Base-by-base conservation (phyloP, 2,329 filamentous ascomycete genomes). In the Nothophaeocryptopus gaeumannii region DNA sequence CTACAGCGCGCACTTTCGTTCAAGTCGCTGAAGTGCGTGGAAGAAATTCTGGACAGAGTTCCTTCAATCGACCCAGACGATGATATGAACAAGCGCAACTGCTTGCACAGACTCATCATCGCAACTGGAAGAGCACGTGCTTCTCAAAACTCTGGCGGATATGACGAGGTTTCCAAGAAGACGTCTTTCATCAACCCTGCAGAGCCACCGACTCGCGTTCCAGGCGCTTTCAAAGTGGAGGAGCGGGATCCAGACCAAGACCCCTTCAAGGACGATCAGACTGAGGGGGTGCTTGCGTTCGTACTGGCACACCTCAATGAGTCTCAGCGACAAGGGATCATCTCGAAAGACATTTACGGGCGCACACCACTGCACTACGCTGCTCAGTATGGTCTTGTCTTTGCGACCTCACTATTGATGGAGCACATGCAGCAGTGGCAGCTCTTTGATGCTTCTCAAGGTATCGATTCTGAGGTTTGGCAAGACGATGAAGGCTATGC, bases 11-110 rank as follows among this genome's bases (percentile, higher is more conserved):
- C 87, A 1, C 88, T 93, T 50, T 85, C 86, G 2, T 80, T 79
- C 50, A 81, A 82, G 43, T 82, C 88, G 0, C 85, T 80, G 61
- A 70, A 75, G 16, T 90, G 83, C 63, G 86, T 96, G 42, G 73
- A 79, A n/a, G 80, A 79, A 50, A 77, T 97, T 1, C 70, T 99
- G 2, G 72, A 75, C 9, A 79, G 83, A 36, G 78, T 93, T 44
- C 79, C 83, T 38, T 84, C 81, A 1, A 77, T 97, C 2, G 84
- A 95, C 42, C 91, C 96, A 64, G 81, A 87, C 2, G 88, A 95
- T 59, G 93, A 97, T 64, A 89, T 99, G 65, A 96, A 97, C 70
- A 85, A 86, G 62, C 85, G 93, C 10, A 99, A 96, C 67, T 93
- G 89, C 67, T 82, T 99, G 41, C 93, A 99, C 67, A 85, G 93